Evolutionary conservation across 225 moss, liverwort and hornwort genomes (phyloP), one percentile per base, ranked within the genome.

Genomic region (Rhytidiadelphus loreus): DNA sequence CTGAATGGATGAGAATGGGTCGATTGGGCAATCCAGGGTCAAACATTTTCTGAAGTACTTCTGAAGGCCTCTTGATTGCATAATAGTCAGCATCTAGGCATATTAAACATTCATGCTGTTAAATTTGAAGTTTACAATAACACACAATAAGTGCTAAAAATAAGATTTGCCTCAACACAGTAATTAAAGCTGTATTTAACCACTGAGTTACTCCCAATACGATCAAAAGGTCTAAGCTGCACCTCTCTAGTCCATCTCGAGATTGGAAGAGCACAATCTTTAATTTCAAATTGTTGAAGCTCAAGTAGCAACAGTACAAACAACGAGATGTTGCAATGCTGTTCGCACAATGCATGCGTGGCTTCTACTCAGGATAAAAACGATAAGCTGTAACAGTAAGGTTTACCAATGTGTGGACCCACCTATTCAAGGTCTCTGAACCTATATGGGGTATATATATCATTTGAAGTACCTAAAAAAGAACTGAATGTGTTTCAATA

Each of bases 301-400:
- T 82, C 72, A 69, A 77, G 28, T 57, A 80, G 69, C 35, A 87
- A 65, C 63, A 87, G 22, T 28, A 53, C 63, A 87, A n/a, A 87
- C 78, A 86, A 90, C 80, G 84, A 90, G 92, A 84, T 59, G 83
- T 88, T 86, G 86, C 59, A 64, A 56, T 43, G 75, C 61, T 77
- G 83, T 69, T 61, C 16, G 29, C 20, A 52, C 33, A 6, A 56
- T 46, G 73, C 59, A 88, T 74, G 50, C 74, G 16, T 79, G 37
- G 26, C 59, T 17, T 32, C 60, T 81, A 33, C 53, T 87, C 33
- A 26, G 37, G 8, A 59, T n/a, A 44, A 52, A 37, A 62, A 55
- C 17, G 14, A 56, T 37, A 48, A 69, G 81, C n/a, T 69, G 48
- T 33, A 64, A 79, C 64, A 64, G 77, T 63, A 84, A 39, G 33